Percentiles rank a stretch among this genome's conserved stretches.
Conservation (phyloP, 768 basidiomycete genomes). For the Candolleomyces eurysporus region DNA sequence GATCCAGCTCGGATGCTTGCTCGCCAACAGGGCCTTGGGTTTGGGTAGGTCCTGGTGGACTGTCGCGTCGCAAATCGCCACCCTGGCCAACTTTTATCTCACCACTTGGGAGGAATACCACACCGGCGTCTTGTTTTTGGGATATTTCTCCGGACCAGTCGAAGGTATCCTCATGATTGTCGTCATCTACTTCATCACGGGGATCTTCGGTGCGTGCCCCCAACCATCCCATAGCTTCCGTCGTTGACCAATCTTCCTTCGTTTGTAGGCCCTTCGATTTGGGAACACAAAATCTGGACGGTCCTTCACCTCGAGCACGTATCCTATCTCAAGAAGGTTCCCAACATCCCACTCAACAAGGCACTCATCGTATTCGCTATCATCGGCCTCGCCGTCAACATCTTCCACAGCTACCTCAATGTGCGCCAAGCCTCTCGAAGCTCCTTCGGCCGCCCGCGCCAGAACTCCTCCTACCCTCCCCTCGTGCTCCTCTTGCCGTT, state of each 20-base stretch:
- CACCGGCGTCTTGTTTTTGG: slow-evolving; percentile 87
- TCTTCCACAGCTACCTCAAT: slow-evolving; percentile 75
- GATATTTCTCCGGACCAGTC: slow-evolving; percentile 91
- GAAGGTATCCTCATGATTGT: slow-evolving; percentile 93
- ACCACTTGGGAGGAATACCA: slow-evolving; percentile 88
- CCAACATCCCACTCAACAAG: slow-evolving; percentile 78
- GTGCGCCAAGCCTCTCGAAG: slow-evolving; percentile 61
- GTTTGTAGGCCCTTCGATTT: slow-evolving; percentile 66
- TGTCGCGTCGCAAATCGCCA: slow-evolving; percentile 77
- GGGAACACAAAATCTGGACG: slow-evolving; percentile 70
- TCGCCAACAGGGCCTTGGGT: slow-evolving; percentile 82
- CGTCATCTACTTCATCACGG: slow-evolving; percentile 73
- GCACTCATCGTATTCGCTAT: slow-evolving; percentile 82
- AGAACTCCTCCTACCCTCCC: slow-evolving; percentile 28
- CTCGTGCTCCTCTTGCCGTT: slow-evolving; percentile 81
- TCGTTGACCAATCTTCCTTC: no score
- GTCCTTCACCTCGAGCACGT: slow-evolving; percentile 54
- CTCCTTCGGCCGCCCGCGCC: not conserved
- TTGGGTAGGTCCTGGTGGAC: slow-evolving; percentile 98
- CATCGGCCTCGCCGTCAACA: slow-evolving; percentile 75
- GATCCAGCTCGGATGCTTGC: slow-evolving; percentile 78
- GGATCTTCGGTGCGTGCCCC: slow-evolving; percentile 59
- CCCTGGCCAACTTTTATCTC: slow-evolving; percentile 76
- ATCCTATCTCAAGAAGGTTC: slow-evolving; percentile 48
- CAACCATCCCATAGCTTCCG: not conserved